Evolutionary conservation across 2,329 filamentous ascomycete genomes (phyloP).

Genomic region (Ilyonectria destructans): DNA sequence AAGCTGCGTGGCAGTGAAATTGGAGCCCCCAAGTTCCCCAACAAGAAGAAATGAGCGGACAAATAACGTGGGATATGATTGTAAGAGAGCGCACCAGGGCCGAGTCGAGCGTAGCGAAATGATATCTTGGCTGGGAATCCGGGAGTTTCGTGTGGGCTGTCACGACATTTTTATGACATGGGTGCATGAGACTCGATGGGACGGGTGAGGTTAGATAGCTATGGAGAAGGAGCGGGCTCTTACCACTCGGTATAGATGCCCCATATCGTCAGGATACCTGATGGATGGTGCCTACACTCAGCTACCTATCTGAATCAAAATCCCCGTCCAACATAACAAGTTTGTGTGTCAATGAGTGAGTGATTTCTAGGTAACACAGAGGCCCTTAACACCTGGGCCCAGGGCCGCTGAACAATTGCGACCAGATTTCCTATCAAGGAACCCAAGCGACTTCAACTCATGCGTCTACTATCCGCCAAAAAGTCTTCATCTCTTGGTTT

Average conservation of each 20-base stretch:
- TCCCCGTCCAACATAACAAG: neutral
- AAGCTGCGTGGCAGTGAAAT: slow-evolving; percentile 91
- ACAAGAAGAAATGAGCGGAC: slow-evolving; percentile 70
- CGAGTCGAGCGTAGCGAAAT: slow-evolving; percentile 51
- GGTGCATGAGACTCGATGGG: slow-evolving; percentile 44
- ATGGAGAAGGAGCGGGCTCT: slow-evolving; percentile 32
- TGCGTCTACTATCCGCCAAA: slow-evolving; percentile 8
- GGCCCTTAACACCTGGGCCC: too few species aligned
- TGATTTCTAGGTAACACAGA: slow-evolving; percentile 6
- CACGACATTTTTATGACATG: slow-evolving; percentile 49
- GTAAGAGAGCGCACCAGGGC: slow-evolving; percentile 45
- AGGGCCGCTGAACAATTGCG: too few species aligned
- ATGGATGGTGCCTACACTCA: slow-evolving; percentile 12
- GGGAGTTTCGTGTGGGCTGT: slow-evolving; percentile 49
- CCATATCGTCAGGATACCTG: slow-evolving; percentile 29
- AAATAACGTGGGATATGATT: slow-evolving; percentile 33
- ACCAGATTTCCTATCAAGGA: too few species aligned
- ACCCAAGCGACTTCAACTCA: slow-evolving; percentile 20
- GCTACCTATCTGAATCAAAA: slow-evolving; percentile 15
- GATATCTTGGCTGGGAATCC: slow-evolving; percentile 46
- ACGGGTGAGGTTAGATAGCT: slow-evolving; percentile 35
- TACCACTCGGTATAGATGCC: slow-evolving; percentile 27
- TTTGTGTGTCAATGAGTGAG: slow-evolving; percentile 12
- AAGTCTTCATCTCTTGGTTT: neutral
- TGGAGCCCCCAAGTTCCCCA: slow-evolving; percentile 86